Evolutionary conservation across 176 grass and related monocot species (phyloP).

Genomic region (Saccharum officinarum): DNA sequence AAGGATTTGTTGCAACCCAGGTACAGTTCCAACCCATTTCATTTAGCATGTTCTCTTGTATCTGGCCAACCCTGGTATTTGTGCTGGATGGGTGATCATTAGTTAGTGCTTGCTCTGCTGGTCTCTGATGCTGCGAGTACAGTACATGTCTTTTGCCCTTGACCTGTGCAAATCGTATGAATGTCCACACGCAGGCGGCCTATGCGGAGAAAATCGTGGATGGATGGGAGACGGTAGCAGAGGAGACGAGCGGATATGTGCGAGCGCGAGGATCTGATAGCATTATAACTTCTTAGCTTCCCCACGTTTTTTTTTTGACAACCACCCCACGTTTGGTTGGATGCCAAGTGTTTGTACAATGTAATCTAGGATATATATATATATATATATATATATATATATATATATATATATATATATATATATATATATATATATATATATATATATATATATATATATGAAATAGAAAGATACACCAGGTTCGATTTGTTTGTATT

Average conservation of each 20-base stretch:
- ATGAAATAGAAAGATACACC: neutral
- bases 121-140: neutral
- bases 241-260: conserved; percentile 75
- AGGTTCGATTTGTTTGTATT: conserved; percentile 36
- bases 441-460: too few species aligned
- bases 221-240: conserved; percentile 77
- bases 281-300: conserved; percentile 14
- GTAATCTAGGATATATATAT: conserved; percentile 53
- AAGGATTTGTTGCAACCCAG: conserved; percentile 93
- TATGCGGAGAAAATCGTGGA: conserved; percentile 90
- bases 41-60: neutral
- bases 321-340: neutral
- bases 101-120: neutral
- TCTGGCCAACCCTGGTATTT: neutral
- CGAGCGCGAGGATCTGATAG: conserved; percentile 36
- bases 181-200: conserved; percentile 54
- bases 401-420: too few species aligned
- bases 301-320: too few species aligned
- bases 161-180: neutral
- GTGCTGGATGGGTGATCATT: neutral
- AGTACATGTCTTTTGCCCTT: neutral
- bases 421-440: too few species aligned
- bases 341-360: conserved; percentile 39
- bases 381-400: too few species aligned
- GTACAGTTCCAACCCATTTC: conserved; percentile 39